Conservation (phyloP, 2,329 filamentous ascomycete species). For the Claviceps purpurea region DNA sequence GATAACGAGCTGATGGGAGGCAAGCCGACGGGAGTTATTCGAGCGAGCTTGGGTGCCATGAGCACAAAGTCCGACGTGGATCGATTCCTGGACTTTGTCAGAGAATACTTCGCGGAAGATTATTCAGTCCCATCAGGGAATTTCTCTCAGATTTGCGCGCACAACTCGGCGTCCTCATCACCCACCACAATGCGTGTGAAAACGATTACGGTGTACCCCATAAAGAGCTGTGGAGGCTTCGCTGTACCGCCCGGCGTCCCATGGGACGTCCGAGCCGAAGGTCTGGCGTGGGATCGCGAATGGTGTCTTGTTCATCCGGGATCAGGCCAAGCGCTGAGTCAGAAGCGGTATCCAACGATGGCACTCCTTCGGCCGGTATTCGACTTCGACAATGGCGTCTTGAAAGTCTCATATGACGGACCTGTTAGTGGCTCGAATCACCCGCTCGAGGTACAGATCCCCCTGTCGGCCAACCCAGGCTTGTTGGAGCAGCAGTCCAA, state of each 20-base stretch:
- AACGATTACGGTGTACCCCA: conserved; percentile 65
- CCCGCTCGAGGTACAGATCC: conserved; percentile 31
- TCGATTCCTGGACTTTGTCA: conserved; percentile 56
- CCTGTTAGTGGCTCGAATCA: neutral
- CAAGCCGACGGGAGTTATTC: conserved; percentile 77
- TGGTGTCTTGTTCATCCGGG: conserved; percentile 89
- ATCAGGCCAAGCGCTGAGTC: conserved; percentile 70
- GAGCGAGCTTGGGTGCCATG: conserved; percentile 82
- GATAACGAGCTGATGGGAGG: conserved; percentile 72
- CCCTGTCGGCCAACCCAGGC: conserved; percentile 54
- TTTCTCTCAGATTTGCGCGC: neutral
- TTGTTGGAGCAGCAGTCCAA: conserved; percentile 33
- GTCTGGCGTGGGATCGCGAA: conserved; percentile 86
- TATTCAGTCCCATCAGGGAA: neutral
- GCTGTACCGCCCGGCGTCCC: conserved; percentile 44
- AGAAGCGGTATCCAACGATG: conserved; percentile 84
- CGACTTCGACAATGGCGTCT: conserved; percentile 52
- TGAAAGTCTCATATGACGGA: conserved; percentile 46
- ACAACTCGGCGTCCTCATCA: neutral
- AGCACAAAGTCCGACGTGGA: conserved; percentile 65
- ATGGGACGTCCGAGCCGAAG: conserved; percentile 74
- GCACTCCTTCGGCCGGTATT: conserved; percentile 63
- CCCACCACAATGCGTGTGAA: conserved; percentile 31
- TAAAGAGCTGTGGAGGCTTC: conserved; percentile 86
- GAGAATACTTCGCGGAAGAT: conserved; percentile 46